Percentiles rank a stretch among this genome's conserved stretches.
Conservation (phyloP, 345 rosid species). For the Salix brachista region DNA sequence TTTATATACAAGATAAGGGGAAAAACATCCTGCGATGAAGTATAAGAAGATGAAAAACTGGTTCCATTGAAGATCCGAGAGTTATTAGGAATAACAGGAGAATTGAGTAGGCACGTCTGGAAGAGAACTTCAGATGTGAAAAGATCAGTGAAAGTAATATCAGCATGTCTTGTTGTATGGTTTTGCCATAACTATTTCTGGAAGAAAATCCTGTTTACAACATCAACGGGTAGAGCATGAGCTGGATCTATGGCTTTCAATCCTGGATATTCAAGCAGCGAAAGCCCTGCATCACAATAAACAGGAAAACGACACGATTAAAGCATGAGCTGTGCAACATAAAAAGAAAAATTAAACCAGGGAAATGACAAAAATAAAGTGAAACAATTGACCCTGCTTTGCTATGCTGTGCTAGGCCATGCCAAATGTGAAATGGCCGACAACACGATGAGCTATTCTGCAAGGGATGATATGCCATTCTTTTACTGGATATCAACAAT, state of each 20-base stretch:
- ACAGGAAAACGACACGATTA: not conserved
- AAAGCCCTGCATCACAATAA: constrained; percentile 54
- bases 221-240: constrained; percentile 83
- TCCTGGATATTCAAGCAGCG: constrained; percentile 86
- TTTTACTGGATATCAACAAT: not conserved
- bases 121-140: not conserved
- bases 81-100: not conserved
- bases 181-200: constrained; percentile 24
- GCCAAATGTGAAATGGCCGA: not conserved
- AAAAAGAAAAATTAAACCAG: too few species aligned
- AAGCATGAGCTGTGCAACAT: not conserved
- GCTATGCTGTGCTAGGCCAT: not conserved
- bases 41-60: not conserved
- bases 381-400: not conserved
- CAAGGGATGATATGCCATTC: not conserved
- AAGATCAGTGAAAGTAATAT: not conserved
- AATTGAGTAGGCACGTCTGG: not conserved
- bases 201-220: constrained; percentile 51
- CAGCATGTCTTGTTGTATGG: not conserved
- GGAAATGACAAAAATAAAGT: not conserved
- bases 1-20: not conserved
- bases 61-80: not conserved
- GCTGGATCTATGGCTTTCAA: constrained; percentile 85
- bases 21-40: not conserved
- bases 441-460: not conserved